phyloP scores from a whole-genome alignment of 2,329 filamentous ascomycete genomes.

The Talaromyces sp. region DNA sequence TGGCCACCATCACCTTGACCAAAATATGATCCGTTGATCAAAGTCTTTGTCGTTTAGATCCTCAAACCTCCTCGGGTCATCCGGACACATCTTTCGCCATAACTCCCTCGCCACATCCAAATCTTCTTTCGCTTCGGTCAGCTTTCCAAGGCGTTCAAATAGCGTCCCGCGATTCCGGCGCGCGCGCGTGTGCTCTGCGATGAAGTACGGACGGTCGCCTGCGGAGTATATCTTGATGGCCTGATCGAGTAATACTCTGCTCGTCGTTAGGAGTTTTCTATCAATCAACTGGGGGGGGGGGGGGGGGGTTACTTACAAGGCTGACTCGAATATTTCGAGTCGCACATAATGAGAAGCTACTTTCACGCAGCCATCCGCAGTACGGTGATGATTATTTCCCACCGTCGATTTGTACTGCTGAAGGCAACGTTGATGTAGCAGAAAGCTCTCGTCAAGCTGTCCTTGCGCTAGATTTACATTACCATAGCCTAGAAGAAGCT shows the following conservation, averaged over 20 bases:
- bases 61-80: background rate
- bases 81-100: background rate
- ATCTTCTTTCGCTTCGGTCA: background rate
- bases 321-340: too few species aligned
- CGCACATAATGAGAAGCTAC: constrained; percentile 4
- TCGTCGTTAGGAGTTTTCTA: too few species aligned
- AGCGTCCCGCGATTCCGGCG: too few species aligned
- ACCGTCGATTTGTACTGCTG: background rate
- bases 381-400: constrained; percentile 7
- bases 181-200: too few species aligned
- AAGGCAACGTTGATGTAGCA: background rate
- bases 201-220: too few species aligned
- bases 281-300: too few species aligned
- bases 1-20: constrained; percentile 1
- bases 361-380: constrained; percentile 5
- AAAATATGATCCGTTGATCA: constrained; percentile 2
- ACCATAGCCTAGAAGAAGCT: background rate
- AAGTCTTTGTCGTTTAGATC: constrained; percentile 1
- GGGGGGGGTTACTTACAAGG: too few species aligned
- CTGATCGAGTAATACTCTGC: too few species aligned
- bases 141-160: background rate
- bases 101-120: constrained; percentile 9
- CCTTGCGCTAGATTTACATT: background rate
- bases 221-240: too few species aligned
- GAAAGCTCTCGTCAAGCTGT: background rate